These are phyloP conservation scores for Eurotiales sp. DNA, from an alignment of 2,329 filamentous ascomycete genomes.

Conservation along the genomic window DNA sequence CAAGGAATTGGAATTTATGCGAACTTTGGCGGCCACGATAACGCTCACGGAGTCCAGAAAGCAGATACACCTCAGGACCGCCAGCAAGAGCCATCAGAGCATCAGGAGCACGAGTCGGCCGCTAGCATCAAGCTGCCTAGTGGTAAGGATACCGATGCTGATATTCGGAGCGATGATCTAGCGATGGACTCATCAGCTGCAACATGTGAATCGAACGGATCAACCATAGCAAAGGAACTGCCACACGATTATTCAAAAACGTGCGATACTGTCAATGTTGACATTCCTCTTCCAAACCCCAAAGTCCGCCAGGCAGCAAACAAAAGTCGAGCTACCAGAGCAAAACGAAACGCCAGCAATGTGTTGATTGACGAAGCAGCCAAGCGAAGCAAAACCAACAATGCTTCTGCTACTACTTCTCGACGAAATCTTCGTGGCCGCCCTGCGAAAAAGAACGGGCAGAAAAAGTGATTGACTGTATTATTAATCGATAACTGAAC, in stretches of 20 bases:
- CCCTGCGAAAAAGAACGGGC: background rate
- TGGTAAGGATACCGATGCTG: background rate
- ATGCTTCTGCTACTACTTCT: background rate
- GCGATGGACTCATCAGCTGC: background rate
- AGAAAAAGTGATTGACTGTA: background rate
- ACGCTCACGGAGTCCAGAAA: background rate
- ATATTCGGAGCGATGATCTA: background rate
- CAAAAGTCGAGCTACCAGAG: background rate
- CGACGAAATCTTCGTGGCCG: background rate
- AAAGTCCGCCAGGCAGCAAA: background rate
- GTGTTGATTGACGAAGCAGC: background rate
- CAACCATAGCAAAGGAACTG: background rate
- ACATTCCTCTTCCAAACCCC: background rate
- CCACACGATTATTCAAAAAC: background rate
- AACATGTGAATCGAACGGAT: background rate
- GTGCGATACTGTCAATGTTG: background rate
- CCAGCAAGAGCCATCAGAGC: background rate
- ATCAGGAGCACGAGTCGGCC: background rate
- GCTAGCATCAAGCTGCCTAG: background rate
- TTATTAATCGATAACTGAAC: background rate
- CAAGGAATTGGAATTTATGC: background rate
- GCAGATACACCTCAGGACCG: background rate
- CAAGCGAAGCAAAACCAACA: background rate
- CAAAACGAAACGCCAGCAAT: slow-evolving; percentile 4
- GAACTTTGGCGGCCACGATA: background rate